Evolutionary conservation across 176 grass and related monocot species (phyloP).

Genomic region (Lolium rigidum): DNA sequence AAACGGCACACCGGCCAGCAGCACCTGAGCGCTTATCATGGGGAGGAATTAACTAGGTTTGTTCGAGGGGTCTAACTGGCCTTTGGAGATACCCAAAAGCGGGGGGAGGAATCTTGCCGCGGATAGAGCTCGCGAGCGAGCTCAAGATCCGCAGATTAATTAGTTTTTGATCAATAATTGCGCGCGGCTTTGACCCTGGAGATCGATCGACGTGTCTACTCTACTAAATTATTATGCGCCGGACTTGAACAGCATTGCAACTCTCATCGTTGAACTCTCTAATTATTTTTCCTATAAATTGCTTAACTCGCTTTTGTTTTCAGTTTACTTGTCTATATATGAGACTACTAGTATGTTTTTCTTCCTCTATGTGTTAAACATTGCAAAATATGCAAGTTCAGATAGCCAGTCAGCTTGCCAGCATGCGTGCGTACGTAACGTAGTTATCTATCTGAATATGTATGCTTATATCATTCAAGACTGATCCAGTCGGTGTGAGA

Average conservation of each 20-base stretch:
- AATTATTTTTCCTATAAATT: not conserved
- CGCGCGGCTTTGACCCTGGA: slow-evolving; percentile 38
- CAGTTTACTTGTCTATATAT: not conserved
- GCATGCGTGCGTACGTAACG: not conserved
- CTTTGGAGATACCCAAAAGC: slow-evolving; percentile 56
- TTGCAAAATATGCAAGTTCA: slow-evolving; percentile 34
- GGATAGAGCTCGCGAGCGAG: slow-evolving; percentile 52
- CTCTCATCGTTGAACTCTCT: not conserved
- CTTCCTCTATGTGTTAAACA: not conserved
- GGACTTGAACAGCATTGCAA: slow-evolving; percentile 17
- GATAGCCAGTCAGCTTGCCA: slow-evolving; percentile 8
- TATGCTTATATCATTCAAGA: slow-evolving; percentile 1
- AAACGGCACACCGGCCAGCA: not conserved
- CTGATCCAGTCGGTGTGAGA: not conserved
- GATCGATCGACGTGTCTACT: not conserved
- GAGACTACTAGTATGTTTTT: too few relatives aligned
- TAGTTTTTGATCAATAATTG: slow-evolving; percentile 53
- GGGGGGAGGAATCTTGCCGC: slow-evolving; percentile 38
- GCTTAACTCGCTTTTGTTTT: not conserved
- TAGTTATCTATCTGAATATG: slow-evolving; percentile 29
- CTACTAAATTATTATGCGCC: not conserved
- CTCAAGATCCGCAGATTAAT: slow-evolving; percentile 1
- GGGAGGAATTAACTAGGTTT: slow-evolving; percentile 17
- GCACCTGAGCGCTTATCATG: slow-evolving; percentile 34
- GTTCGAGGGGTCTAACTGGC: slow-evolving; percentile 36